Evolutionary conservation across 2,329 filamentous ascomycete species (phyloP).

Genomic region (Pestalotiopsis sp.): DNA sequence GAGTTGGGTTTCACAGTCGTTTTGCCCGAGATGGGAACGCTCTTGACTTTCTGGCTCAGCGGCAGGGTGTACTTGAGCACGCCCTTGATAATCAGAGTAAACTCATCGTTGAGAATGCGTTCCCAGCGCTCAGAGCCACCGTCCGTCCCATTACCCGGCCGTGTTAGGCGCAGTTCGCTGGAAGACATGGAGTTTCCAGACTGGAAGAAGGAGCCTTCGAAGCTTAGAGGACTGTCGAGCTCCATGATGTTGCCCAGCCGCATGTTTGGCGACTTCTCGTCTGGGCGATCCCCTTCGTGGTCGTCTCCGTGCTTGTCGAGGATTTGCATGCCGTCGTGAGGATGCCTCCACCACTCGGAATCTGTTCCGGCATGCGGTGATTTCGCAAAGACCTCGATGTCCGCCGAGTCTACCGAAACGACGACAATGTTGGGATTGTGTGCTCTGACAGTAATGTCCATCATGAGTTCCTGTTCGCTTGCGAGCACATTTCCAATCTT

Average conservation of each 20-base stretch:
- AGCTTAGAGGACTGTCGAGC: conserved; percentile 85
- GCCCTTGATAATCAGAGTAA: conserved; percentile 89
- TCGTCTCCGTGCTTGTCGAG: conserved; percentile 41
- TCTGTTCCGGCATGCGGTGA: conserved; percentile 82
- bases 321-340: conserved; percentile 32
- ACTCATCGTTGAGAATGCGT: conserved; percentile 84
- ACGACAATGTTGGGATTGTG: conserved; percentile 92
- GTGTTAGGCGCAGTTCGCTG: conserved; percentile 78
- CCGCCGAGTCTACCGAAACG: conserved; percentile 81
- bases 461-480: conserved; percentile 92
- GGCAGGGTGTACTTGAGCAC: conserved; percentile 80
- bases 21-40: conserved; percentile 61
- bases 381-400: conserved; percentile 93
- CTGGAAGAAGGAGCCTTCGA: conserved; percentile 87
- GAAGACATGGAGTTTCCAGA: conserved; percentile 71
- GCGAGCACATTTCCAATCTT: conserved; percentile 89
- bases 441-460: conserved; percentile 85
- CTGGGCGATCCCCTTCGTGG: conserved; percentile 55
- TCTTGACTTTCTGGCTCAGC: conserved; percentile 61
- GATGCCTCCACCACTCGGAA: conserved; percentile 59
- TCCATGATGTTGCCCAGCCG: conserved; percentile 84
- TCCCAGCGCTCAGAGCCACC: conserved; percentile 89
- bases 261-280: conserved; percentile 77
- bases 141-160: conserved; percentile 87
- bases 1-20: conserved; percentile 64